phyloP scores from a whole-genome alignment of 208 protist genomes.

The Trypanosoma congolense region DNA sequence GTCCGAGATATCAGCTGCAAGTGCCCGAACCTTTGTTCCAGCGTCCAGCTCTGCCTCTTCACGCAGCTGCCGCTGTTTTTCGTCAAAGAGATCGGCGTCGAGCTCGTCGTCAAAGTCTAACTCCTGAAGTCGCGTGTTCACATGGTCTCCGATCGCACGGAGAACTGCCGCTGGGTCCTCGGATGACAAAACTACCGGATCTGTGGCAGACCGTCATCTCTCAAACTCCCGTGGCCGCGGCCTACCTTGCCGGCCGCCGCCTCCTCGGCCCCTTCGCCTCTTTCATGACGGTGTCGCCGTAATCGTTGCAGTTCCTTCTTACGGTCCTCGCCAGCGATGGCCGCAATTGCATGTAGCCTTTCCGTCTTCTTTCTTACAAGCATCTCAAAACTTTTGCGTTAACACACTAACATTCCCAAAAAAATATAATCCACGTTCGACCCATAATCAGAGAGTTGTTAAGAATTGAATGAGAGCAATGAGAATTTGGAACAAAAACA shows the following conservation, averaged over 20 bases:
- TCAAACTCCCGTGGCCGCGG: slow-evolving; percentile 3
- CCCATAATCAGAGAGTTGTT: neutral
- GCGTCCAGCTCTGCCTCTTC: slow-evolving; percentile 77
- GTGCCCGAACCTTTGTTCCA: slow-evolving; percentile 62
- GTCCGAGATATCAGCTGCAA: slow-evolving; percentile 35
- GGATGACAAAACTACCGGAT: slow-evolving; percentile 14
- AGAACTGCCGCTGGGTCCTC: slow-evolving; percentile 28
- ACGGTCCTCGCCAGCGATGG: slow-evolving; percentile 33
- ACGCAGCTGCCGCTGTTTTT: slow-evolving; percentile 55
- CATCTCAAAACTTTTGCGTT: slow-evolving; percentile 24
- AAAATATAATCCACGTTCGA: neutral
- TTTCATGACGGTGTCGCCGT: slow-evolving; percentile 3
- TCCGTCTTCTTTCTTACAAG: slow-evolving; percentile 62
- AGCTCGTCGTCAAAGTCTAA: slow-evolving; percentile 51
- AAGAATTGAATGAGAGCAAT: no score
- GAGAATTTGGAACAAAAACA: no score
- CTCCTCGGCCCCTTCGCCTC: neutral
- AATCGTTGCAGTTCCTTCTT: slow-evolving; percentile 26
- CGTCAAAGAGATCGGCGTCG: slow-evolving; percentile 71
- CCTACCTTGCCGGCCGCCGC: neutral
- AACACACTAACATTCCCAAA: neutral
- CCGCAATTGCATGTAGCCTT: slow-evolving; percentile 36
- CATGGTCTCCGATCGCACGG: slow-evolving; percentile 66
- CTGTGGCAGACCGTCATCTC: slow-evolving; percentile 10
- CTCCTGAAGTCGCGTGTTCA: slow-evolving; percentile 74